phyloP scores from a whole-genome alignment of 768 basidiomycete species.

The Phallus indusiatus region DNA sequence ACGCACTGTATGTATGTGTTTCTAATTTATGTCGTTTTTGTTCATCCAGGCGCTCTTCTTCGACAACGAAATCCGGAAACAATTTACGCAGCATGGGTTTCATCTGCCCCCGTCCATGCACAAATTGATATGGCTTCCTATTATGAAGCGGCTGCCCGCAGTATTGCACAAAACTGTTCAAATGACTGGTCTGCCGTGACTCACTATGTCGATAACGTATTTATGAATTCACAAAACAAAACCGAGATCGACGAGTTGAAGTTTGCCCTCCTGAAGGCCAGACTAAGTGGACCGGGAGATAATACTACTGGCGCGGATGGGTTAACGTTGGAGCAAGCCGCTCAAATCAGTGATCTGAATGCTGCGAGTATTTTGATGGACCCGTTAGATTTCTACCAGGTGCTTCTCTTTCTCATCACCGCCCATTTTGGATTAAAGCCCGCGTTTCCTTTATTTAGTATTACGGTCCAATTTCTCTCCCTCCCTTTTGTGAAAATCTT shows the following conservation, averaged over 20 bases:
- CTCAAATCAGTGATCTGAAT: slow-evolving; percentile 27
- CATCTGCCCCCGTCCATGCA: slow-evolving; percentile 40
- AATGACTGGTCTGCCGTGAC: slow-evolving; percentile 45
- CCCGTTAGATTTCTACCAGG: slow-evolving; percentile 39
- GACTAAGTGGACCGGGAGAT: slow-evolving; percentile 34
- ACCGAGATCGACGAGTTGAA: slow-evolving; percentile 29
- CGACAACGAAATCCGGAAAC: slow-evolving; percentile 37
- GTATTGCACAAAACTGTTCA: slow-evolving; percentile 40
- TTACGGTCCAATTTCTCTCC: slow-evolving; percentile 33
- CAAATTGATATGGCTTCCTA: slow-evolving; percentile 43
- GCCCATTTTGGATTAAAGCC: neutral
- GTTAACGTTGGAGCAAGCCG: slow-evolving; percentile 25
- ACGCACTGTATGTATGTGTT: too few relatives aligned
- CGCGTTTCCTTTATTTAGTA: slow-evolving; percentile 22
- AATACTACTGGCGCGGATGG: slow-evolving; percentile 28
- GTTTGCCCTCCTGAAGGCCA: slow-evolving; percentile 31
- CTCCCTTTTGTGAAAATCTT: slow-evolving; percentile 40
- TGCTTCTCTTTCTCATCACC: slow-evolving; percentile 10
- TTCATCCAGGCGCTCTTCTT: slow-evolving; percentile 26
- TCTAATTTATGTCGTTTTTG: neutral
- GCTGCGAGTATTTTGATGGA: slow-evolving; percentile 41
- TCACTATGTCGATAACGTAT: slow-evolving; percentile 28
- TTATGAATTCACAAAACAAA: slow-evolving; percentile 25
- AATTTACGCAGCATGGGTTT: slow-evolving; percentile 40
- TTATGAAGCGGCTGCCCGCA: slow-evolving; percentile 41